Percentiles rank a stretch among this genome's conserved stretches.
Conservation (phyloP, 208 protist species). For the Strigomonas culicis region DNA sequence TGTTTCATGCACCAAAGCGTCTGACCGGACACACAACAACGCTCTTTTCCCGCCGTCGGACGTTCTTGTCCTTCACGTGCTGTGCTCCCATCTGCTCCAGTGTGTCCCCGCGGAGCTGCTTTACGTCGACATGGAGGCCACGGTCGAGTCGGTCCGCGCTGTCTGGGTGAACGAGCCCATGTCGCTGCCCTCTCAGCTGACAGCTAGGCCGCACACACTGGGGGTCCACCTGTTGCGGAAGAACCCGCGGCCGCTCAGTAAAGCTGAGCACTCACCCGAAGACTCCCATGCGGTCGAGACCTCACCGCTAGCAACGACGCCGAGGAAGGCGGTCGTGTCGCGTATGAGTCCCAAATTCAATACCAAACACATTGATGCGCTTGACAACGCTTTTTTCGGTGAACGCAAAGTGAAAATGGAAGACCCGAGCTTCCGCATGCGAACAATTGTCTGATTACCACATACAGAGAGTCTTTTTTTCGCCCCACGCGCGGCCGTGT, state of each 20-base stretch:
- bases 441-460: too few species aligned
- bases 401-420: too few species aligned
- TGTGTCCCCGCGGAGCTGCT: slow-evolving; percentile 77
- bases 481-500: too few species aligned
- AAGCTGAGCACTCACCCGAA: too few species aligned
- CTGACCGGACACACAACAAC: slow-evolving; percentile 87
- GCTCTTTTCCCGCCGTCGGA: slow-evolving; percentile 88
- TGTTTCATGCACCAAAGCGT: slow-evolving; percentile 64
- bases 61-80: slow-evolving; percentile 81
- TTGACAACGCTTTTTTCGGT: too few species aligned
- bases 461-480: too few species aligned
- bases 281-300: too few species aligned
- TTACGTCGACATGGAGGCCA: slow-evolving; percentile 39
- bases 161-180: slow-evolving; percentile 78
- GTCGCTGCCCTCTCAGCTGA: slow-evolving; percentile 74
- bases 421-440: too few species aligned
- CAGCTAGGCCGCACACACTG: slow-evolving; percentile 53
- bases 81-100: slow-evolving; percentile 74
- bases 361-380: too few species aligned
- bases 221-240: slow-evolving; percentile 2
- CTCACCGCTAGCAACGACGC: too few species aligned
- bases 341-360: too few species aligned
- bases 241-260: background rate
- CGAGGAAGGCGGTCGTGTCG: too few species aligned
- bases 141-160: slow-evolving; percentile 38